Evolutionary conservation across 352 stramenopile genomes (phyloP).

Genomic region (Globisporangium spiculum): DNA sequence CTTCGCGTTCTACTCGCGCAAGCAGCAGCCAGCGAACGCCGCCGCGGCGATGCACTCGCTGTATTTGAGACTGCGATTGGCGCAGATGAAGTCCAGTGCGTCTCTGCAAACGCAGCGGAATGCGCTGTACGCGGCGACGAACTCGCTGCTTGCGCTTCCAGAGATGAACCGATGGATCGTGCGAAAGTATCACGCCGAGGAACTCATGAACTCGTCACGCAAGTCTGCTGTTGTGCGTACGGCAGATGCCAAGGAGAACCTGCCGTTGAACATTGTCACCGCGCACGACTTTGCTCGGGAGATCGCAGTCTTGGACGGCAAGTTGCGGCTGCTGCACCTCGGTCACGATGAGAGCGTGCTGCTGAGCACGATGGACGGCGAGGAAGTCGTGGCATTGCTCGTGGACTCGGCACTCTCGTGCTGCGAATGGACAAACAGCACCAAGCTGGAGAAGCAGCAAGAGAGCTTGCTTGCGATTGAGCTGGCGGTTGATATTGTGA

Average conservation of each 20-base stretch:
- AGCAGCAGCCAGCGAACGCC: conserved; percentile 60
- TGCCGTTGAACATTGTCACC: conserved; percentile 55
- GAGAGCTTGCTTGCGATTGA: conserved; percentile 47
- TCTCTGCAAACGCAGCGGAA: conserved; percentile 62
- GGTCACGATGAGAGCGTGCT: conserved; percentile 54
- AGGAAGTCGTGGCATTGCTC: conserved; percentile 54
- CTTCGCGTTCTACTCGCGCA: conserved; percentile 66
- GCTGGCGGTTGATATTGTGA: conserved; percentile 47
- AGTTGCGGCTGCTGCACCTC: conserved; percentile 51
- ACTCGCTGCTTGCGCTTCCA: conserved; percentile 38
- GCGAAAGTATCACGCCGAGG: conserved; percentile 66
- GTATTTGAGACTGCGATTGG: conserved; percentile 43
- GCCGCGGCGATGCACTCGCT: conserved; percentile 59
- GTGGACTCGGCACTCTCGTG: conserved; percentile 32
- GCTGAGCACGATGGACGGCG: conserved; percentile 52
- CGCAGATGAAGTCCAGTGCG: conserved; percentile 30
- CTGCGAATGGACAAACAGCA: conserved; percentile 21
- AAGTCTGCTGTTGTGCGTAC: conserved; percentile 9
- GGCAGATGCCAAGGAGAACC: conserved; percentile 3
- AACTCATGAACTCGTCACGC: conserved; percentile 25
- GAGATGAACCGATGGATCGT: conserved; percentile 61
- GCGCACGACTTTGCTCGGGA: conserved; percentile 59
- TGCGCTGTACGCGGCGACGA: conserved; percentile 47
- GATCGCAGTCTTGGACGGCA: conserved; percentile 57
- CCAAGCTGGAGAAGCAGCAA: conserved; percentile 41